Evolutionary conservation across 2,329 filamentous ascomycete genomes (phyloP).

Genomic region (Trematosphaeria pertusa): DNA sequence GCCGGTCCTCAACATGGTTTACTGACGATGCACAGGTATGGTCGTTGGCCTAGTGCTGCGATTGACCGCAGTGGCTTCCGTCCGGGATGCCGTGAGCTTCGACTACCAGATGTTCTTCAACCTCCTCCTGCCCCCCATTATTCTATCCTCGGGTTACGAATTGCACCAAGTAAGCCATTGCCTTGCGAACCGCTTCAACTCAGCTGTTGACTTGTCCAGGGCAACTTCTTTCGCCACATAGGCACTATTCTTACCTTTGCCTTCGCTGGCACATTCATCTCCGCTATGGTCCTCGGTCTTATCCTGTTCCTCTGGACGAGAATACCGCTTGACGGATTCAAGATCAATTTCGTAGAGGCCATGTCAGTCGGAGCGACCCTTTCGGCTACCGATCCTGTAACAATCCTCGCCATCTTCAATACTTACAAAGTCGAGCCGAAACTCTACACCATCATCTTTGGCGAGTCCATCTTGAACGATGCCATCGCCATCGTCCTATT

Average conservation of each 20-base stretch:
- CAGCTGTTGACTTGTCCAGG: conserved; percentile 48
- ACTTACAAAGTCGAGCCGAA: conserved; percentile 99
- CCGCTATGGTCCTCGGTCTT: conserved; percentile 88
- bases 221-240: conserved; percentile 98
- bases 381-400: conserved; percentile 96
- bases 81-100: conserved; percentile 92
- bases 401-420: conserved; percentile 98
- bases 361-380: conserved; percentile 96
- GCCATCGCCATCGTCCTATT: conserved; percentile 98
- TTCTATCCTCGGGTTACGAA: conserved; percentile 95
- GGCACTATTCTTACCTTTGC: conserved; percentile 97
- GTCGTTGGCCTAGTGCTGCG: conserved; percentile 89
- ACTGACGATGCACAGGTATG: conserved; percentile 72
- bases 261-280: conserved; percentile 96
- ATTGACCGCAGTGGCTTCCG: conserved; percentile 79
- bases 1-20: conserved; percentile 23
- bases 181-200: conserved; percentile 7
- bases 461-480: conserved; percentile 97
- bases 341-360: conserved; percentile 91
- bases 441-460: conserved; percentile 98
- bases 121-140: conserved; percentile 95
- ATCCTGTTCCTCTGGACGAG: conserved; percentile 89
- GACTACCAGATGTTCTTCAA: conserved; percentile 99
- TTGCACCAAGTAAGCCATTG: conserved; percentile 73
- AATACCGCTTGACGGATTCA: conserved; percentile 82